Evolutionary conservation across 371 early-diverging fungal genomes (phyloP).

Genomic region (Parasitella parasitica): DNA sequence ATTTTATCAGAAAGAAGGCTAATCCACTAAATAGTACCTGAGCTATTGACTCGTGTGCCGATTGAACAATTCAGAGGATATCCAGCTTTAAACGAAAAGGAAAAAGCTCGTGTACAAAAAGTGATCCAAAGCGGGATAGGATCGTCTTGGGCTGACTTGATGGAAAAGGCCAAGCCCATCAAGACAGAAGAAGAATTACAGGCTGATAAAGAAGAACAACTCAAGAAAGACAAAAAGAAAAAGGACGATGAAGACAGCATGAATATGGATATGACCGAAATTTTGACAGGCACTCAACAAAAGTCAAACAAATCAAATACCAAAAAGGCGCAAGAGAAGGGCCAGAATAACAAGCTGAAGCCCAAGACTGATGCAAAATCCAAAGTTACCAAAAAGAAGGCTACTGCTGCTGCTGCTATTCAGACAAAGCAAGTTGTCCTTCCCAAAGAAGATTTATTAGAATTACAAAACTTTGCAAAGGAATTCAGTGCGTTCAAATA

Average conservation of each 20-base stretch:
- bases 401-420: neutral
- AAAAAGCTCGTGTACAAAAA: conserved; percentile 44
- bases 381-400: conserved; percentile 12
- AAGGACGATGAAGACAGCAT: conserved; percentile 30
- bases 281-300: conserved; percentile 24
- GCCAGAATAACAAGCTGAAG: conserved; percentile 7
- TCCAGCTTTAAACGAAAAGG: conserved; percentile 36
- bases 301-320: conserved; percentile 3
- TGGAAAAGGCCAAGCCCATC: conserved; percentile 32
- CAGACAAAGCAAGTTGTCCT: conserved; percentile 15
- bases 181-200: conserved; percentile 41
- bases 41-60: conserved; percentile 30
- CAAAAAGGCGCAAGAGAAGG: conserved; percentile 1
- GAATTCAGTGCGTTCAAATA: conserved; percentile 23
- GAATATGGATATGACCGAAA: conserved; percentile 26
- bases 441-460: conserved; percentile 28
- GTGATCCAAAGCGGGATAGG: conserved; percentile 50
- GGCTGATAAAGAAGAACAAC: conserved; percentile 34
- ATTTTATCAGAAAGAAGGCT: neutral
- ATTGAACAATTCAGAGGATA: conserved; percentile 46
- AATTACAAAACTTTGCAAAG: conserved; percentile 26
- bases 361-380: conserved; percentile 12
- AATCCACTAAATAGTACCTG: conserved; percentile 44
- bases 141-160: conserved; percentile 40
- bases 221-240: conserved; percentile 25